Evolutionary conservation across 176 grass and related monocot species (phyloP), one percentile per base, ranked within the genome.

Genomic region (Oryza coarctata): DNA sequence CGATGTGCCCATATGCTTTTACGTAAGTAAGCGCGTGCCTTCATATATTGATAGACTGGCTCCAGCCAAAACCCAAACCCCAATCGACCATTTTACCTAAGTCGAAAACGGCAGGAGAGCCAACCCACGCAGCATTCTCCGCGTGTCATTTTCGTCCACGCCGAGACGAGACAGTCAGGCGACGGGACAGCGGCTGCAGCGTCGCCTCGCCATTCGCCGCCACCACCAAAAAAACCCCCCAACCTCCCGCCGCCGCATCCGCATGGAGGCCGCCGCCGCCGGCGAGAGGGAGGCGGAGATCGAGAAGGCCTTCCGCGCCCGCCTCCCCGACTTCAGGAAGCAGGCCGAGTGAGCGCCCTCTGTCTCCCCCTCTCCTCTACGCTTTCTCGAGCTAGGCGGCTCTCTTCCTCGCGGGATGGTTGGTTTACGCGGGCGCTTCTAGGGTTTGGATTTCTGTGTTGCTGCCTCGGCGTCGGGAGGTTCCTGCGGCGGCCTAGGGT

Each of bases 251-350:
- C 2, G 10, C 65, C 12, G 9, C 50, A 39, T 39, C 38, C 33
- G 70, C 61, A 75, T 75, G 81, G 84, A 81, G 33, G 69, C 12
- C 62, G 79, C 44, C 31, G 84, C 35, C 43, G 67, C 30, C 74
- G 72, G 44, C 1, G 86, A 65, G 43, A 45, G 67, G 82, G 95
- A 95, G 85, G 86, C 9, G 49, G 89, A 93, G 88, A 88, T 98
- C 68, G 83, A 84, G 81, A 83, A 75, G 76, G 84, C 90, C 67
- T 84, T 98, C 55, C 79, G 79, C 44, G 88, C 87, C 52, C 92
- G 88, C 73, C 75, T 91, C 38, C 72, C 72, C 10, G 89, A 93
- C 71, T 98, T 98, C 84, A 95, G 88, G 85, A 78, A 90, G 84
- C 84, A 93, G 86, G 95, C 95, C 26, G 92, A 91, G 95, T 95